A percentile compares a stretch with the other conserved stretches of the same genome.
Conservation (phyloP, 2,329 filamentous ascomycete genomes). For the Chrysosporium queenslandicum region DNA sequence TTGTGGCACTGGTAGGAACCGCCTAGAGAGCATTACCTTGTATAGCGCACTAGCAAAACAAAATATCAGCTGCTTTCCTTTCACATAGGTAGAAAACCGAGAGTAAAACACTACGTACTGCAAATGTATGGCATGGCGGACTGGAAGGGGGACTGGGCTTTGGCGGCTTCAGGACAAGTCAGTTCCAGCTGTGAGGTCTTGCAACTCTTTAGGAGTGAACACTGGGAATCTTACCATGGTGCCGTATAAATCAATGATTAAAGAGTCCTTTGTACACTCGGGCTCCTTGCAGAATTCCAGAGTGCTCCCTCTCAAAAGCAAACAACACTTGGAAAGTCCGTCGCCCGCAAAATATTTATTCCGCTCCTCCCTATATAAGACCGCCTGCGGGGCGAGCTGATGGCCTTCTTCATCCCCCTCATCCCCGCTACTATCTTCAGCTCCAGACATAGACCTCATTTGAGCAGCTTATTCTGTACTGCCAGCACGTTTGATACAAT, state of each 20-base stretch:
- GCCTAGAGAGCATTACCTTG: constrained; percentile 52
- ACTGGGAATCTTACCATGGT: constrained; percentile 1
- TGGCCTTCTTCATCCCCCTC: not conserved
- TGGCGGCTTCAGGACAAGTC: not conserved
- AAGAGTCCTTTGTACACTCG: not conserved
- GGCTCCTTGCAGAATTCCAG: not conserved
- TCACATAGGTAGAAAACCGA: not conserved
- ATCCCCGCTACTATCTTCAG: too few species aligned
- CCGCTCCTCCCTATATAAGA: constrained; percentile 6
- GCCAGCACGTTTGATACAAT: too few species aligned
- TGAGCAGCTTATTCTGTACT: too few species aligned
- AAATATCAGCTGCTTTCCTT: not conserved
- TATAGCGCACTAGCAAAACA: constrained; percentile 64
- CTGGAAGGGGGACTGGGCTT: constrained; percentile 36
- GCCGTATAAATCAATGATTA: not conserved
- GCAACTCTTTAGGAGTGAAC: not conserved
- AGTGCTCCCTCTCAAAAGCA: not conserved
- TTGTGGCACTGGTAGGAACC: not conserved
- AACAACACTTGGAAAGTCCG: too few species aligned
- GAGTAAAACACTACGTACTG: constrained; percentile 46
- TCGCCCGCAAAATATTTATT: constrained; percentile 6
- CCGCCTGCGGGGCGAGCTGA: constrained; percentile 4
- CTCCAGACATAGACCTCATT: too few species aligned
- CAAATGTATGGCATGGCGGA: constrained; percentile 76
- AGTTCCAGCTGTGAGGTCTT: not conserved